Base-by-base conservation (phyloP, 768 basidiomycete genomes). In the Amanita molliuscula region DNA sequence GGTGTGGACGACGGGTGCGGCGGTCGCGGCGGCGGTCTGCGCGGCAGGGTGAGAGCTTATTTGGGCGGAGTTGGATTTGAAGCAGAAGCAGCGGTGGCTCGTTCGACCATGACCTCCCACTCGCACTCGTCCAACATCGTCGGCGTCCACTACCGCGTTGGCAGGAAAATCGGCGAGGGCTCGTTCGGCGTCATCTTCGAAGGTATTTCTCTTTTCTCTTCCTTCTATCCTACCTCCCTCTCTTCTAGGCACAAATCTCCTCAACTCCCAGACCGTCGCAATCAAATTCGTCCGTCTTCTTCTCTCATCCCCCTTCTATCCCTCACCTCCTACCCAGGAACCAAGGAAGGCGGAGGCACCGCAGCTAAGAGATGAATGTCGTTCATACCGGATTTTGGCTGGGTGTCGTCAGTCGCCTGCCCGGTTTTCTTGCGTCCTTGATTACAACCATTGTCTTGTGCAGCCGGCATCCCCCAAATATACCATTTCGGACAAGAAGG, bases 401-500 rank as follows among this genome's bases (percentile, higher is more conserved):
- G 89, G 89, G 54, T 94, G 90, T 67, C 76, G 93, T 96, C 60
- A 67, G 88, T 87, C 11, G 45, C 41, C 36, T 44, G 33, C 33
- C 42, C 38, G 20, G 33, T 44, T 28, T 26, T 13, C 51, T 53
- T 40, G 38, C 52, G 44, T 48, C 38, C 34, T 54, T 56, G 40
- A 40, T 55, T 44, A 34, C 57, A 37, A 53, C 52, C 59, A 55
- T 47, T 46, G 54, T 52, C 53, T 36, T 56, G 50, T 56, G 49
- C 67, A 97, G 94, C 83, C 55, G 95, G 96, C 18, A 95, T 99
- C 44, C 95, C 94, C 23, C 94, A 98, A 71, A 97, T 99, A 67
- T 97, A 98, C 72, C 95, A 99, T 69, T 99, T 98, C 65, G 96
- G 96, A 43, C 94, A 97, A 69, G 96, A 99, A 67, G 96, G 88